Evolutionary conservation across 1,284 basidiomycete genomes (phyloP).

Genomic region (Marasmius oreades): DNA sequence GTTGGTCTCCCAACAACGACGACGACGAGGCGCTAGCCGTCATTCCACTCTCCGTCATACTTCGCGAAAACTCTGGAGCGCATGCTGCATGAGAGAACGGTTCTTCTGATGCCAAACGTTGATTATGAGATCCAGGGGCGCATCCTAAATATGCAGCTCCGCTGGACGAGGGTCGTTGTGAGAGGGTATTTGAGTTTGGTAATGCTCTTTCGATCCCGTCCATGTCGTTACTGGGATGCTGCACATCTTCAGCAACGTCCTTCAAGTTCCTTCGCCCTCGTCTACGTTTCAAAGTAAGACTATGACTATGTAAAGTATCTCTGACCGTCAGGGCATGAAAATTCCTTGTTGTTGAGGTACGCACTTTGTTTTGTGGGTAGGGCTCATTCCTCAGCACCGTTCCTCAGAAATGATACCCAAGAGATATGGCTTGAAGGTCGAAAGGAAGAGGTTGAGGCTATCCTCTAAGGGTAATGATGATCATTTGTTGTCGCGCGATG

Average conservation of each 20-base stretch:
- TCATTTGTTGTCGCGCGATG: not conserved
- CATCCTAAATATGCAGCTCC: conserved; percentile 11
- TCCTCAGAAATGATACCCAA: not conserved
- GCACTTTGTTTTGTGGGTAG: conserved; percentile 1
- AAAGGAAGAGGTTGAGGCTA: not conserved
- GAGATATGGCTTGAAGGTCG: not conserved
- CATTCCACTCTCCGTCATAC: conserved; percentile 10
- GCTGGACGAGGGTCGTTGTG: conserved; percentile 13
- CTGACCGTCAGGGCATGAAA: not conserved
- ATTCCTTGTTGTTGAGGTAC: not conserved
- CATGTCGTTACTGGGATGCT: conserved; percentile 5
- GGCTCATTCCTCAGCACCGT: not conserved
- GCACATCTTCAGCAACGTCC: conserved; percentile 7
- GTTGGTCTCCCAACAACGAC: not conserved
- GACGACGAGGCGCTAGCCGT: not conserved
- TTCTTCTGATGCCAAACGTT: conserved; percentile 10
- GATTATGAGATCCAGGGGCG: conserved; percentile 9
- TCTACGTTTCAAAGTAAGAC: conserved; percentile 14
- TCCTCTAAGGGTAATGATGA: not conserved
- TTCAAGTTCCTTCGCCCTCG: conserved; percentile 14
- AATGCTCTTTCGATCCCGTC: not conserved
- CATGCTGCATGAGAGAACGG: conserved; percentile 2
- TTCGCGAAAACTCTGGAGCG: conserved; percentile 9
- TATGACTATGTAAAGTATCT: not conserved
- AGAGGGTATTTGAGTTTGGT: not conserved